Evolutionary conservation across 345 rosid species (phyloP).

Genomic region (Pistacia integerrima): DNA sequence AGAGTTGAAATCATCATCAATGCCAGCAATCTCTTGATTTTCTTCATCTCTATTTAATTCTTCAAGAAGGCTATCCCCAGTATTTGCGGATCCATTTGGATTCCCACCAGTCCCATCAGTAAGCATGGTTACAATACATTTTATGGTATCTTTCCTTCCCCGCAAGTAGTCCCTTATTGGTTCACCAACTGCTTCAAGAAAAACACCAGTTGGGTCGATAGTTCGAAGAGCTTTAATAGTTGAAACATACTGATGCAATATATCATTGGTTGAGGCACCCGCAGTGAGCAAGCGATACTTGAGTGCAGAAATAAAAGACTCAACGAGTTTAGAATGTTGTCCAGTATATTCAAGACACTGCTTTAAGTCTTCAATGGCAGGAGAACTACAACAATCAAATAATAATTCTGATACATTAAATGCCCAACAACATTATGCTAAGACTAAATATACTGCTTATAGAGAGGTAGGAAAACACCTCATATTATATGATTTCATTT

Average conservation of each 20-base stretch:
- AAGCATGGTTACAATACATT: conserved; percentile 98
- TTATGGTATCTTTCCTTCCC: conserved; percentile 92
- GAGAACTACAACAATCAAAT: conserved; percentile 57
- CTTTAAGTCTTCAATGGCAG: conserved; percentile 93
- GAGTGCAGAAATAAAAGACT: conserved; percentile 85
- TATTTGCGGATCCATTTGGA: conserved; percentile 74
- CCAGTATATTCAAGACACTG: conserved; percentile 96
- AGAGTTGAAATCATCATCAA: conserved; percentile 74
- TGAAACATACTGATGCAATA: conserved; percentile 94
- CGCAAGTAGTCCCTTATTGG: conserved; percentile 93
- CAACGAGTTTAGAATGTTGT: conserved; percentile 92
- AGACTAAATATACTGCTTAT: neutral
- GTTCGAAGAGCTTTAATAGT: conserved; percentile 95
- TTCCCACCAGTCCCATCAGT: conserved; percentile 90
- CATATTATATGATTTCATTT: neutral
- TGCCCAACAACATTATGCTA: conserved; percentile 15
- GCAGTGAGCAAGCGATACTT: conserved; percentile 93
- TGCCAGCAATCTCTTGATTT: conserved; percentile 64
- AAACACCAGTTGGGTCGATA: conserved; percentile 89
- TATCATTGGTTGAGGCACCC: conserved; percentile 99
- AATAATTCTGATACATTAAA: conserved; percentile 16
- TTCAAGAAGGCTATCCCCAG: conserved; percentile 98
- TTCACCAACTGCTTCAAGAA: conserved; percentile 95
- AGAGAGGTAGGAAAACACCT: conserved; percentile 7
- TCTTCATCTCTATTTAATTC: conserved; percentile 94